These are phyloP conservation scores for Coniophora puteana DNA, from an alignment of 1,284 basidiomycete genomes.

Conservation along the genomic window DNA sequence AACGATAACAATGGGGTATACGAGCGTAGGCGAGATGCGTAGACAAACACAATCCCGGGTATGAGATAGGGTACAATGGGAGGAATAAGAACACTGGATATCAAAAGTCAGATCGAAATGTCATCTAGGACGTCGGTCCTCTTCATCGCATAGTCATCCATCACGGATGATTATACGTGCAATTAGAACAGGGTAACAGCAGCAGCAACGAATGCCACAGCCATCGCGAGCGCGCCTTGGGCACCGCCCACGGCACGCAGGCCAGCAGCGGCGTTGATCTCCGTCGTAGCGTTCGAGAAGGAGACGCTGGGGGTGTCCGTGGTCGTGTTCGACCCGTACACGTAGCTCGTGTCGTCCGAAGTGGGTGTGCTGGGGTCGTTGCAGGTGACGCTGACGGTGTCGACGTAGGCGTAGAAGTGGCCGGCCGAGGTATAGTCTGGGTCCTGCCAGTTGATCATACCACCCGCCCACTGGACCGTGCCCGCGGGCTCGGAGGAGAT, in stretches of 20 bases:
- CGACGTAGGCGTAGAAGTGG: slow-evolving; percentile 58
- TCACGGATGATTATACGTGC: too few relatives aligned
- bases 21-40: too few relatives aligned
- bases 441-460: slow-evolving; percentile 73
- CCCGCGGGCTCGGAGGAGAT: slow-evolving; percentile 56
- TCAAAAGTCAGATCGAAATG: too few relatives aligned
- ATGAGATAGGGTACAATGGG: too few relatives aligned
- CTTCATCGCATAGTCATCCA: too few relatives aligned
- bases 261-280: slow-evolving; percentile 35
- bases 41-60: too few relatives aligned
- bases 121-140: too few relatives aligned
- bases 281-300: slow-evolving; percentile 52
- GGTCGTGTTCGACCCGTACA: slow-evolving; percentile 54
- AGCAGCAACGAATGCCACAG: slow-evolving; percentile 16
- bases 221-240: slow-evolving; percentile 12
- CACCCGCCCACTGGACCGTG: slow-evolving; percentile 75
- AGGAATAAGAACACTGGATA: too few relatives aligned
- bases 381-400: slow-evolving; percentile 60
- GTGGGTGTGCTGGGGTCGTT: slow-evolving; percentile 40
- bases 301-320: slow-evolving; percentile 45
- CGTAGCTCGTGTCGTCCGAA: slow-evolving; percentile 53
- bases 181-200: slow-evolving; percentile 23
- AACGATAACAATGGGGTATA: too few relatives aligned
- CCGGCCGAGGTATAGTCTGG: slow-evolving; percentile 66
- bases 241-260: slow-evolving; percentile 8